Percentiles rank a stretch among this genome's conserved stretches.
Evolutionary conservation across 371 early-diverging fungal genomes (phyloP).

Genomic region (Thermomucor indicae-seudaticae): DNA sequence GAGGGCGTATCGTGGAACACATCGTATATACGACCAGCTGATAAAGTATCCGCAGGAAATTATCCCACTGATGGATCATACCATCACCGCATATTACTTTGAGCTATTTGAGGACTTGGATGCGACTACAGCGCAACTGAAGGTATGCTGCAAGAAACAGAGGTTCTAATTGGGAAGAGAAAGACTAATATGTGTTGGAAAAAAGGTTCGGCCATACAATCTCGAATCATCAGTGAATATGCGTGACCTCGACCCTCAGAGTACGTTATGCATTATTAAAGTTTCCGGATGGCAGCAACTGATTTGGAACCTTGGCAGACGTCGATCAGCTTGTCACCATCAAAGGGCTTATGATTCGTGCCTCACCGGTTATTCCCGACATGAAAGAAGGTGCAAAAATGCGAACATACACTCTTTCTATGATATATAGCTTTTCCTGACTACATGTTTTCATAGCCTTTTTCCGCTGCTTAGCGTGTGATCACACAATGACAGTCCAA

Average conservation of each 20-base stretch:
- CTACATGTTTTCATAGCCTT: too few species aligned
- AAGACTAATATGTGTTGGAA: slow-evolving; percentile 2
- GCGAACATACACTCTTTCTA: neutral
- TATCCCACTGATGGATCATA: slow-evolving; percentile 93
- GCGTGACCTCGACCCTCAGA: slow-evolving; percentile 91
- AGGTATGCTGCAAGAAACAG: slow-evolving; percentile 12
- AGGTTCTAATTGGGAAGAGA: neutral
- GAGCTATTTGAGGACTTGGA: slow-evolving; percentile 68
- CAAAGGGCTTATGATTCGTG: slow-evolving; percentile 94
- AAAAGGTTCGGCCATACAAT: slow-evolving; percentile 91
- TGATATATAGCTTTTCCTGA: too few species aligned
- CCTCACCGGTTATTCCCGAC: slow-evolving; percentile 95
- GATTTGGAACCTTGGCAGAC: slow-evolving; percentile 45
- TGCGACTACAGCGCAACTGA: slow-evolving; percentile 36
- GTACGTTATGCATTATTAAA: slow-evolving; percentile 15
- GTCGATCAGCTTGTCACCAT: slow-evolving; percentile 97
- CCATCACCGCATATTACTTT: slow-evolving; percentile 75
- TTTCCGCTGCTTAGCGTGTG: slow-evolving; percentile 91
- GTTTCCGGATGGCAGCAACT: neutral
- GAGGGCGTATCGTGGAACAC: slow-evolving; percentile 59
- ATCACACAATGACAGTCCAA: slow-evolving; percentile 74
- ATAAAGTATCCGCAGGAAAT: slow-evolving; percentile 98
- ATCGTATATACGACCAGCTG: slow-evolving; percentile 81
- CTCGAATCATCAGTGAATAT: slow-evolving; percentile 80
- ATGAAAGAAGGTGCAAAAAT: slow-evolving; percentile 64